Percentiles rank a stretch among this genome's conserved stretches.
phyloP scores from a whole-genome alignment of 805 yeast genomes.

The Peterozyma toletana region DNA sequence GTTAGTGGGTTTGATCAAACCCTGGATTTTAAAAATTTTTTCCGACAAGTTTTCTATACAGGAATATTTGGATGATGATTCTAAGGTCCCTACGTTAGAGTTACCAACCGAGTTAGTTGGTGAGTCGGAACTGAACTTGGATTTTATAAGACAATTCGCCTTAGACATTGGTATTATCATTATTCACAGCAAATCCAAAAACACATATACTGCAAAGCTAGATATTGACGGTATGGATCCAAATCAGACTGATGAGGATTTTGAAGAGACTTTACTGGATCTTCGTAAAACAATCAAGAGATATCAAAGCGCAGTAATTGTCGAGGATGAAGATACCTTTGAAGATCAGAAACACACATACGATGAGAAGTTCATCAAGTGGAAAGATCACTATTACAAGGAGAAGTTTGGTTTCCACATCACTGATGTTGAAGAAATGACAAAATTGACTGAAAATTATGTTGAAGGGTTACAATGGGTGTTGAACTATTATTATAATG shows the following conservation, averaged over 20 bases:
- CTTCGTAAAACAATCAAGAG: slow-evolving; percentile 50
- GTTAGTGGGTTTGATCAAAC: slow-evolving; percentile 49
- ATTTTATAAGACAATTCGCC: slow-evolving; percentile 57
- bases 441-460: slow-evolving; percentile 69
- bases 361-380: slow-evolving; percentile 62
- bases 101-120: slow-evolving; percentile 41
- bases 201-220: slow-evolving; percentile 49
- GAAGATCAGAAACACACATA: slow-evolving; percentile 56
- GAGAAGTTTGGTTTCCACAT: slow-evolving; percentile 70
- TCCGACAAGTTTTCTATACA: slow-evolving; percentile 23
- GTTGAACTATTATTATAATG: slow-evolving; percentile 79
- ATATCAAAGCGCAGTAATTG: slow-evolving; percentile 57
- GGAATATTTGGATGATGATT: slow-evolving; percentile 25
- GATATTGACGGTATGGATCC: slow-evolving; percentile 74
- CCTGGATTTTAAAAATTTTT: slow-evolving; percentile 34
- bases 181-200: slow-evolving; percentile 52
- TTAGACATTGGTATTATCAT: slow-evolving; percentile 60
- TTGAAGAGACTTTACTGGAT: slow-evolving; percentile 40
- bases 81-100: slow-evolving; percentile 33
- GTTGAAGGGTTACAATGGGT: slow-evolving; percentile 98
- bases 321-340: slow-evolving; percentile 50
- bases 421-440: slow-evolving; percentile 50
- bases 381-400: slow-evolving; percentile 84
- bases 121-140: slow-evolving; percentile 39
- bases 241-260: slow-evolving; percentile 61